Percentiles rank a stretch among this genome's conserved stretches.
These are phyloP conservation scores for Sugiyamaella neomexicana DNA, from an alignment of 1,139 yeast species.

Conservation along the genomic window DNA sequence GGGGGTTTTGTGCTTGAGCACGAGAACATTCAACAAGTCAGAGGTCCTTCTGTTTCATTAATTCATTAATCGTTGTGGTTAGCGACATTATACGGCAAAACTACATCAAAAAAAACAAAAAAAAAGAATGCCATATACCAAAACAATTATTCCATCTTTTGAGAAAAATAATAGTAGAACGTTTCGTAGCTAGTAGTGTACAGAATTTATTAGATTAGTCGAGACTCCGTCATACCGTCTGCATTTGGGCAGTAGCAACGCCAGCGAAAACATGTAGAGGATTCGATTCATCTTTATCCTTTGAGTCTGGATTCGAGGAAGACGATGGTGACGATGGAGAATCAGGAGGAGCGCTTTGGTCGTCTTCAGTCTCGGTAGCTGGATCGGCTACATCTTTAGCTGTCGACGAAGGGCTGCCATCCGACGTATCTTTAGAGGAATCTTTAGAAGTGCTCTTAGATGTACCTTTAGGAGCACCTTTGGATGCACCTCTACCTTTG, in stretches of 20 bases:
- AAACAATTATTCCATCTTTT: neutral
- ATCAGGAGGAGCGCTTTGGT: neutral
- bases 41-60: neutral
- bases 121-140: constrained; percentile 8
- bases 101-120: constrained; percentile 8
- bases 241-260: constrained; percentile 22
- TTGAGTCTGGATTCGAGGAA: neutral
- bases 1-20: too few relatives aligned
- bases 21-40: neutral
- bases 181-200: constrained; percentile 2
- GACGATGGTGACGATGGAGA: neutral
- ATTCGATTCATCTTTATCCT: constrained; percentile 12
- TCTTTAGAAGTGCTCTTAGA: neutral
- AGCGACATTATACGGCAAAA: constrained; percentile 11
- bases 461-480: neutral
- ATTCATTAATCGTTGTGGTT: constrained; percentile 6
- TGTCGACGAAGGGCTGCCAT: neutral
- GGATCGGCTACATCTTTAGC: neutral
- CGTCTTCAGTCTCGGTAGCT: constrained; percentile 2
- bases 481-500: neutral
- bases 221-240: constrained; percentile 15
- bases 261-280: constrained; percentile 30
- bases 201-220: neutral
- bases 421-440: neutral
- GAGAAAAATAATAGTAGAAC: neutral